Percentiles rank a stretch among this genome's conserved stretches.
Evolutionary conservation across 768 basidiomycete species (phyloP).

Genomic region (Mycena epipterygia): DNA sequence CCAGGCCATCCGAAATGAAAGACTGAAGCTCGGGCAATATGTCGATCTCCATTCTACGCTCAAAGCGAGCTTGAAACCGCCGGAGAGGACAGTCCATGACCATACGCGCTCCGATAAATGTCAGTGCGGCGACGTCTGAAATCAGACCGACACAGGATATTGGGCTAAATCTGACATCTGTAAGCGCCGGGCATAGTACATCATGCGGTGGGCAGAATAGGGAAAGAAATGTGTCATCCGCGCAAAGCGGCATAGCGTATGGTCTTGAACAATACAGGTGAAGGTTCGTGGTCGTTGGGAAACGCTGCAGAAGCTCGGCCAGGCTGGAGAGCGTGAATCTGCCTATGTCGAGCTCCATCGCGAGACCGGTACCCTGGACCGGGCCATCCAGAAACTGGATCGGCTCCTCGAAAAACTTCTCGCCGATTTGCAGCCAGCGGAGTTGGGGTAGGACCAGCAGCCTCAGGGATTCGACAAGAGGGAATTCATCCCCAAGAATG

Average conservation of each 20-base stretch:
- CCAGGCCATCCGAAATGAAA: background rate
- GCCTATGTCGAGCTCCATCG: background rate
- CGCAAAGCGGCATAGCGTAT: too few relatives aligned
- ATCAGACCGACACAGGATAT: background rate
- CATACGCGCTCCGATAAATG: background rate
- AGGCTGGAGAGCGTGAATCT: too few relatives aligned
- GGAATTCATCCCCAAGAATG: background rate
- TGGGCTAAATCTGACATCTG: background rate
- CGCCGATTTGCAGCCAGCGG: background rate
- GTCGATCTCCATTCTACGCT: background rate
- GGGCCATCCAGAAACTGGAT: too few relatives aligned
- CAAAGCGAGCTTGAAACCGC: background rate
- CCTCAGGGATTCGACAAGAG: background rate
- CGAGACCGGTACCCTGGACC: background rate
- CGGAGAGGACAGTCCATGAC: background rate
- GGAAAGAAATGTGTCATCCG: background rate
- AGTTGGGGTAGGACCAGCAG: background rate
- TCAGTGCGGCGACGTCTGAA: background rate
- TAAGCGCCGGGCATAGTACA: background rate
- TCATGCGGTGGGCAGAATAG: background rate
- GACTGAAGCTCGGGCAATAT: constrained; percentile 3
- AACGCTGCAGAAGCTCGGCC: too few relatives aligned
- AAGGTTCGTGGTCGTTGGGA: too few relatives aligned
- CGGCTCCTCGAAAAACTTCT: too few relatives aligned
- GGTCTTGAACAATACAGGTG: too few relatives aligned